These are phyloP conservation scores for Diplodia seriata DNA, from an alignment of 2,329 filamentous ascomycete genomes.

Conservation along the genomic window DNA sequence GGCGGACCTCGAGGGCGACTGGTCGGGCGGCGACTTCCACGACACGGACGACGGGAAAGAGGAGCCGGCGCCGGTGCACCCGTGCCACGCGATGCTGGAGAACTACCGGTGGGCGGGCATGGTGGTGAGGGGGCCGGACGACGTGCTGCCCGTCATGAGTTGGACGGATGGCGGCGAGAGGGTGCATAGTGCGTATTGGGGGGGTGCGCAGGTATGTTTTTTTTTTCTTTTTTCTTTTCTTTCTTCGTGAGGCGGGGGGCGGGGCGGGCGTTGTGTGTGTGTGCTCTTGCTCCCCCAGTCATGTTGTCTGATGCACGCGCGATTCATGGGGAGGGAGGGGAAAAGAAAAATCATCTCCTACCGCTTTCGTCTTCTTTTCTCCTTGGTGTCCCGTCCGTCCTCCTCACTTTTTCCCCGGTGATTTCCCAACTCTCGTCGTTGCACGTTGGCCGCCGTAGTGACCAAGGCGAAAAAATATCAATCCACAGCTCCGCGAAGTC, in stretches of 20 bases:
- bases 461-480: not conserved
- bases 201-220: not conserved
- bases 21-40: constrained; percentile 17
- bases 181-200: constrained; percentile 7
- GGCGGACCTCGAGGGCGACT: constrained; percentile 3
- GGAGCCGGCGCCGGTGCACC: not conserved
- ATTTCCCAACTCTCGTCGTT: not conserved
- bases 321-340: too few species aligned
- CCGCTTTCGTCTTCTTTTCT: too few species aligned
- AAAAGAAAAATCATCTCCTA: too few species aligned
- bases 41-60: not conserved
- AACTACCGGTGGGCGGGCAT: constrained; percentile 11
- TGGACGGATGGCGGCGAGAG: constrained; percentile 16
- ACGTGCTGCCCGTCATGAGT: constrained; percentile 10
- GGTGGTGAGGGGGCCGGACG: not conserved
- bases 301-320: too few species aligned
- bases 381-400: not conserved
- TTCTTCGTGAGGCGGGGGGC: too few species aligned
- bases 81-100: constrained; percentile 19
- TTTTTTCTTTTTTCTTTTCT: not conserved
- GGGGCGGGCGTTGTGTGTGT: too few species aligned
- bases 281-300: too few species aligned
- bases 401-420: not conserved
- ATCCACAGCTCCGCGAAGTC: constrained; percentile 37
- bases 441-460: not conserved